phyloP scores from a whole-genome alignment of 306 rosid genomes.

The Sechiopsis laciniata region DNA sequence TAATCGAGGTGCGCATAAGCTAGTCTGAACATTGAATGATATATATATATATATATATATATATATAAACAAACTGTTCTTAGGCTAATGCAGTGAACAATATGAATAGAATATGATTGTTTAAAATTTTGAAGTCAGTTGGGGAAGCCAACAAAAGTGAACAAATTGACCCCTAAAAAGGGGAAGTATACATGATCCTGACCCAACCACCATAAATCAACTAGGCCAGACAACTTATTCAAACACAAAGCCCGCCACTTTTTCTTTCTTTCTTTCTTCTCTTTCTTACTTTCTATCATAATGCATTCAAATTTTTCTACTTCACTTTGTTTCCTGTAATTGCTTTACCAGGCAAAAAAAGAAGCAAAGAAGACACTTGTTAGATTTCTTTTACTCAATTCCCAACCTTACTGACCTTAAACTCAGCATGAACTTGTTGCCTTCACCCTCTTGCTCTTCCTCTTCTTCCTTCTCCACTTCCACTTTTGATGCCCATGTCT shows the following conservation, averaged over 20 bases:
- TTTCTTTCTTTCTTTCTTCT: constrained; percentile 30
- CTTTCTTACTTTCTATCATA: constrained; percentile 30
- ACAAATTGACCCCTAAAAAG: constrained; percentile 41
- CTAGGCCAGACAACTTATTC: constrained; percentile 39
- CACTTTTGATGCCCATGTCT: constrained; percentile 35
- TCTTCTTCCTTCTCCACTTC: constrained; percentile 37
- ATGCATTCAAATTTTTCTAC: constrained; percentile 13
- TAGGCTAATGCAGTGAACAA: background rate
- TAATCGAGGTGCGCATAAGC: too few relatives aligned
- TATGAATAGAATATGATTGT: background rate
- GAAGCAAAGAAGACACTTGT: too few relatives aligned
- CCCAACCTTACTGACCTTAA: background rate
- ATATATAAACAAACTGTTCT: too few relatives aligned
- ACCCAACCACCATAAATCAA: constrained; percentile 22
- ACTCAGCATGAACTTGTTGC: constrained; percentile 42
- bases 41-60: too few relatives aligned
- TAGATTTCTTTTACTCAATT: background rate
- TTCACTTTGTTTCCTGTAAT: constrained; percentile 17
- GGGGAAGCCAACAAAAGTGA: constrained; percentile 12
- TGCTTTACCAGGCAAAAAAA: constrained; percentile 18
- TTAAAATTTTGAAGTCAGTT: background rate
- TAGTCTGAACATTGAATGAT: too few relatives aligned
- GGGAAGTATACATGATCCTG: constrained; percentile 46
- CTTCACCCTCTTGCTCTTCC: constrained; percentile 40
- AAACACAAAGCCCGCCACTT: constrained; percentile 83